Conservation (phyloP, 192 early-diverging fungal genomes). For the Podila verticillata region DNA sequence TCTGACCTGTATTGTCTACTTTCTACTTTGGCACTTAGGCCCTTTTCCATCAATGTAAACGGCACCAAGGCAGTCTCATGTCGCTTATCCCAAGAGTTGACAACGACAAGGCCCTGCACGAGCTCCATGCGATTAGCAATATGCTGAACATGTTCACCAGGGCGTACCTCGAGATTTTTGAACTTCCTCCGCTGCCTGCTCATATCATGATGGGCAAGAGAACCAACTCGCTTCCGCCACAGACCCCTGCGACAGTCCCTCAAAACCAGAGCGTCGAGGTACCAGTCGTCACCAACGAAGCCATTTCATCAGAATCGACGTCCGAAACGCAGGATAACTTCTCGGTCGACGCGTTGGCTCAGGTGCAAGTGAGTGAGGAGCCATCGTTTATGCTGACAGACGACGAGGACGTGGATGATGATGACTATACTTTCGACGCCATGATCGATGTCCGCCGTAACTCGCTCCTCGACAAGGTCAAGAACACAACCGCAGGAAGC, state of each 20-base stretch:
- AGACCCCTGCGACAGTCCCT: background rate
- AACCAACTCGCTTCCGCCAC: slow-evolving; percentile 33
- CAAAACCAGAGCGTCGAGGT: background rate
- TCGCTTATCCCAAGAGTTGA: slow-evolving; percentile 18
- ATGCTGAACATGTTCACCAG: slow-evolving; percentile 14
- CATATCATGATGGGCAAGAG: slow-evolving; percentile 24
- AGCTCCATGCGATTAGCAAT: slow-evolving; percentile 19
- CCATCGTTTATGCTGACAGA: slow-evolving; percentile 43
- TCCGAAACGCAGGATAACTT: background rate
- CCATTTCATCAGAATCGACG: background rate
- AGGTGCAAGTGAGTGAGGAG: slow-evolving; percentile 9
- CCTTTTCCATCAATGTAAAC: slow-evolving; percentile 40
- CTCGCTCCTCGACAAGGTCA: slow-evolving; percentile 9
- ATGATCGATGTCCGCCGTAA: slow-evolving; percentile 34
- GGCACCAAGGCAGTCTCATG: slow-evolving; percentile 33
- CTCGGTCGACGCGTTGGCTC: no score
- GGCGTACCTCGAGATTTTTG: slow-evolving; percentile 28
- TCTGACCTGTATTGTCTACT: background rate
- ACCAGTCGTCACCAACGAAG: background rate
- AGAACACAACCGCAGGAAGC: background rate
- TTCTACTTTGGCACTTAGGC: background rate
- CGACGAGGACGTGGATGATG: slow-evolving; percentile 48
- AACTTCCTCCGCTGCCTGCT: slow-evolving; percentile 27
- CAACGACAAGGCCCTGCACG: slow-evolving; percentile 31
- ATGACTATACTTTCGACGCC: slow-evolving; percentile 37